phyloP scores from a whole-genome alignment of 2,329 filamentous ascomycete genomes.

The Sclerotinia trifoliorum region DNA sequence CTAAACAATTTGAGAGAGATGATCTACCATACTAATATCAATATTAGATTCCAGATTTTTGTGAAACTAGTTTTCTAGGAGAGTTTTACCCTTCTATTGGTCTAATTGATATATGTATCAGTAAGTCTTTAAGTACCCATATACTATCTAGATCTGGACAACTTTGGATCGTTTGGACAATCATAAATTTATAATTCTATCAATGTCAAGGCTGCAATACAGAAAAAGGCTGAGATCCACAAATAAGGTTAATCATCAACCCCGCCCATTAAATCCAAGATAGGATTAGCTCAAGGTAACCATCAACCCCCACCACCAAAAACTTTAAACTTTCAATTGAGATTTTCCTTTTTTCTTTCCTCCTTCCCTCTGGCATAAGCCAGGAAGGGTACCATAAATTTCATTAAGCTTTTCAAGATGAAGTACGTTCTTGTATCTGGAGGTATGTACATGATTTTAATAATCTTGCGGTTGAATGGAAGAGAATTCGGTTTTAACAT shows the following conservation, averaged over 20 bases:
- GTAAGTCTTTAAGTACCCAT: background rate
- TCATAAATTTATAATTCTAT: background rate
- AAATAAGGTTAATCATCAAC: background rate
- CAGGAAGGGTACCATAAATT: slow-evolving; percentile 34
- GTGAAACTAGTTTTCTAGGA: background rate
- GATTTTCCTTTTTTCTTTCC: slow-evolving; percentile 26
- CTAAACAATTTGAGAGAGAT: background rate
- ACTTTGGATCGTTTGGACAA: background rate
- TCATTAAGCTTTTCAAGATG: slow-evolving; percentile 52
- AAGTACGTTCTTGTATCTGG: slow-evolving; percentile 80
- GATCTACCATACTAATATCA: background rate
- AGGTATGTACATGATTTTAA: slow-evolving; percentile 48
- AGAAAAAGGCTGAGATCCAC: background rate
- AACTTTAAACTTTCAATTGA: slow-evolving; percentile 20
- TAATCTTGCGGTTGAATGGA: background rate
- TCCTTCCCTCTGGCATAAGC: slow-evolving; percentile 36
- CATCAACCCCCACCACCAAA: slow-evolving; percentile 24
- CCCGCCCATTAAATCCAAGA: slow-evolving; percentile 6
- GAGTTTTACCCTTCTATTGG: background rate
- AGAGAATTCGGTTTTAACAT: slow-evolving; percentile 27
- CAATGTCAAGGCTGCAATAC: background rate
- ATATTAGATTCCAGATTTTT: background rate
- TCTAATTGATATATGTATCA: background rate
- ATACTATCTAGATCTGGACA: background rate
- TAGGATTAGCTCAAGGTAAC: background rate